A percentile compares a stretch with the other conserved stretches of the same genome.
phyloP scores from a whole-genome alignment of 345 rosid genomes.

The Firmiana major region DNA sequence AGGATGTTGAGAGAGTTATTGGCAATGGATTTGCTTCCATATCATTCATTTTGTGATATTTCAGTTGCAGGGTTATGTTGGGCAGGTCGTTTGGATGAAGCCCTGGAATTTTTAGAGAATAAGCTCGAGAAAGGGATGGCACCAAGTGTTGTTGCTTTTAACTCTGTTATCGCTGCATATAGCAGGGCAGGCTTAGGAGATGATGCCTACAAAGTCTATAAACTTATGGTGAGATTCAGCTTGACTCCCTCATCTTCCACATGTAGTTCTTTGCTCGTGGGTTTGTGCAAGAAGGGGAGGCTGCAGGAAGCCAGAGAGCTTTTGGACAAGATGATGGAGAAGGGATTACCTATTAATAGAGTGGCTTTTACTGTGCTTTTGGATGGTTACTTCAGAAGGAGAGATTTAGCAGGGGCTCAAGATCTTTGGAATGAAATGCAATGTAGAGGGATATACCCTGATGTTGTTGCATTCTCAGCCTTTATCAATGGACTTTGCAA shows the following conservation, averaged over 20 bases:
- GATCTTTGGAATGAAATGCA: slow-evolving; percentile 63
- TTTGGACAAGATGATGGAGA: slow-evolving; percentile 44
- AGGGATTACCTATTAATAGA: slow-evolving; percentile 46
- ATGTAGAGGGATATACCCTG: slow-evolving; percentile 46
- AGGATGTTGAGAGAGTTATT: slow-evolving; percentile 46
- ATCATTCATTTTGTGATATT: slow-evolving; percentile 41
- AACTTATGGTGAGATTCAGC: slow-evolving; percentile 45
- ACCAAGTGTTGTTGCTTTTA: slow-evolving; percentile 53
- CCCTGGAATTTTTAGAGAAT: slow-evolving; percentile 39
- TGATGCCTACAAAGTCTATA: slow-evolving; percentile 17
- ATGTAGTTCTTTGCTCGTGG: slow-evolving; percentile 57
- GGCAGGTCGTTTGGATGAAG: slow-evolving; percentile 56
- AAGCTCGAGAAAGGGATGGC: slow-evolving; percentile 57
- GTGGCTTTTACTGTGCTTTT: slow-evolving; percentile 58
- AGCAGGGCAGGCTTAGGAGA: slow-evolving; percentile 16
- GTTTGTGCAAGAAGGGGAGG: slow-evolving; percentile 51
- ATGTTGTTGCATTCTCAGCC: slow-evolving; percentile 62
- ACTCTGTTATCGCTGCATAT: slow-evolving; percentile 64
- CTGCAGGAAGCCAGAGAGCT: slow-evolving; percentile 51
- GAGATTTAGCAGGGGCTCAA: slow-evolving; percentile 50
- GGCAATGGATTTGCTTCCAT: slow-evolving; percentile 27
- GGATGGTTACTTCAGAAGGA: slow-evolving; percentile 56
- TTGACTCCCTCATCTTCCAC: slow-evolving; percentile 59
- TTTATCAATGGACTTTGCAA: slow-evolving; percentile 61
- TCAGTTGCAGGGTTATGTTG: slow-evolving; percentile 62